phyloP scores from a whole-genome alignment of 305 asterid genomes.

The Galium porrigens region DNA sequence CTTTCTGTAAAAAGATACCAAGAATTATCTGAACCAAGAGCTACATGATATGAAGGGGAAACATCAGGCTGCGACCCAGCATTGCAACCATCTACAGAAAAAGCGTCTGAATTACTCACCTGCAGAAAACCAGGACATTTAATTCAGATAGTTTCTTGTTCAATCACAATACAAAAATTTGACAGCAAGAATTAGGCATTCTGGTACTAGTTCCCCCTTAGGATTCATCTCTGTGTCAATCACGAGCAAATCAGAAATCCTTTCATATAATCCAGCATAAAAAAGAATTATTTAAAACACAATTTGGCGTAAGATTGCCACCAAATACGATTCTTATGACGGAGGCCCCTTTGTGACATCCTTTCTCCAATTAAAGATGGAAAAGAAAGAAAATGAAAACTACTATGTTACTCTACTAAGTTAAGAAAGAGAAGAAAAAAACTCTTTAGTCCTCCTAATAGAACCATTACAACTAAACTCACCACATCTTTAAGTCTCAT shows the following conservation, averaged over 20 bases:
- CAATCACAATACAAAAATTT: conserved; percentile 1
- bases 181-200: not conserved
- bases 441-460: not conserved
- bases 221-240: too few relatives aligned
- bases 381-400: not conserved
- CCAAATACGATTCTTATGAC: not conserved
- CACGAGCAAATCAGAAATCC: not conserved
- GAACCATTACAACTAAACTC: conserved; percentile 20
- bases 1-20: conserved; percentile 97
- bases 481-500: conserved; percentile 53
- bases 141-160: not conserved
- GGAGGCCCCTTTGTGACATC: not conserved
- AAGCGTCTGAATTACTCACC: conserved; percentile 54
- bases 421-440: not conserved
- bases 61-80: conserved; percentile 24
- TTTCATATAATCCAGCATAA: not conserved
- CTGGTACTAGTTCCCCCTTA: too few relatives aligned
- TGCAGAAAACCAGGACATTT: conserved; percentile 24
- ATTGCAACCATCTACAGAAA: conserved; percentile 31
- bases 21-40: conserved; percentile 93
- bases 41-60: conserved; percentile 68
- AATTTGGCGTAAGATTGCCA: conserved; percentile 5
- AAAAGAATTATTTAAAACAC: not conserved
- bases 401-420: not conserved
- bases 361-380: not conserved